These are phyloP conservation scores for Colletotrichum eremochloae DNA, from an alignment of 2,329 filamentous ascomycete species.

Conservation along the genomic window DNA sequence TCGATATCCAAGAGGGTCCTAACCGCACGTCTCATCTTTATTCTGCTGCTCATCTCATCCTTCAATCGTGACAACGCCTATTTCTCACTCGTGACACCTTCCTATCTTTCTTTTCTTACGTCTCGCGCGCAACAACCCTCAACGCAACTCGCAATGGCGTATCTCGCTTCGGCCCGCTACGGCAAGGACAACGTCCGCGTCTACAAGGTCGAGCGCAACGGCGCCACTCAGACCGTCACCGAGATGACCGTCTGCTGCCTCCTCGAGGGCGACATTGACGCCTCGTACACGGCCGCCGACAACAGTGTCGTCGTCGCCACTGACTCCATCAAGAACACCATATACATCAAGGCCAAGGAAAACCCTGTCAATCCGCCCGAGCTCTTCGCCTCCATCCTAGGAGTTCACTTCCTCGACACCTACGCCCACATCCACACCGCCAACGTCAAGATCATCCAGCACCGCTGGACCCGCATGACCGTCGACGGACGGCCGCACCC, in stretches of 20 bases:
- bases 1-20: neutral
- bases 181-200: slow-evolving; percentile 99
- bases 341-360: slow-evolving; percentile 95
- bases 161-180: slow-evolving; percentile 77
- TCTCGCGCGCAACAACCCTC: neutral
- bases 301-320: slow-evolving; percentile 97
- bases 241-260: slow-evolving; percentile 97
- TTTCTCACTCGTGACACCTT: slow-evolving; percentile 8
- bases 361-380: slow-evolving; percentile 93
- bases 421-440: slow-evolving; percentile 91
- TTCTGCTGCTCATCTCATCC: slow-evolving; percentile 5
- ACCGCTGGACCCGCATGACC: slow-evolving; percentile 91
- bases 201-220: slow-evolving; percentile 91
- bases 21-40: neutral
- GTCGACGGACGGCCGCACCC: slow-evolving; percentile 92
- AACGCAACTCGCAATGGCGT: slow-evolving; percentile 56
- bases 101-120: neutral
- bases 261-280: slow-evolving; percentile 92
- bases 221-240: slow-evolving; percentile 84
- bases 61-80: slow-evolving; percentile 12
- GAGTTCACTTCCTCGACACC: slow-evolving; percentile 87
- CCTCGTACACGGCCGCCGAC: slow-evolving; percentile 90
- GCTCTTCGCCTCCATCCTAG: slow-evolving; percentile 87
- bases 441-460: slow-evolving; percentile 84
- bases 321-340: slow-evolving; percentile 98